Evolutionary conservation across 2,329 filamentous ascomycete species (phyloP), one percentile per base, ranked within the genome.

Genomic region (Phyllosticta citriasiana): DNA sequence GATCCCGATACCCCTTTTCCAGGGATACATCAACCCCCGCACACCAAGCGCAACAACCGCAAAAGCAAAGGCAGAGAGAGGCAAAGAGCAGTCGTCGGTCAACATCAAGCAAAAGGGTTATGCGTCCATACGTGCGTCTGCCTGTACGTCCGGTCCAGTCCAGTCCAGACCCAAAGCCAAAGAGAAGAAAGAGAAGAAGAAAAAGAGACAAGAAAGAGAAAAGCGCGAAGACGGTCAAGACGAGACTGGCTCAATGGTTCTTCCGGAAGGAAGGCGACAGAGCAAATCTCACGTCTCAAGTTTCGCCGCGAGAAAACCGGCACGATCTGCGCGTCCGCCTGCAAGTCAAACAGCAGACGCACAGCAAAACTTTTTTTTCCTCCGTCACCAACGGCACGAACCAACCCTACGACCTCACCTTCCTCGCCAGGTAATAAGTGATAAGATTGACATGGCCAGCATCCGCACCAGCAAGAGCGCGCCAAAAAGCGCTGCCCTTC

Each of bases 351-450:
- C 27, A 30, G 27, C 40, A 7, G 40, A 47, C 40, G 4, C 35
- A 5, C 35, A 12, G 12, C 14, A 47, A 6, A 40, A 7, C 27
- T 35, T 40, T 19, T 30, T 40, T 40, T 24, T 24, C 53, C 33
- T 55, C 26, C 26, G 27, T 4, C 27, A 33, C 27, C 26, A 33
- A 27, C 19, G 19, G 19, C 26, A 27, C 12, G 2, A 26, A 3
- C 51, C 26, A 8, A 22, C n/a, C 16, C 52, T 22, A 64, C 35
- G 57, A 87, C 84, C 58, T 84, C 77, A 73, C 84, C 70, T 80
- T 79, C 78, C 87, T 87, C 51, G 88, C 88, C 68, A 91, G 87
- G 72, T 91, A 92, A 71, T 92, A 92, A 9, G 87, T 91, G 67
- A 92, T 85, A 63, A 92, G 73, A 66, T 86, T 91, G 77, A 90